These are phyloP conservation scores for Lactarius vividus DNA, from an alignment of 768 basidiomycete genomes.

Conservation along the genomic window DNA sequence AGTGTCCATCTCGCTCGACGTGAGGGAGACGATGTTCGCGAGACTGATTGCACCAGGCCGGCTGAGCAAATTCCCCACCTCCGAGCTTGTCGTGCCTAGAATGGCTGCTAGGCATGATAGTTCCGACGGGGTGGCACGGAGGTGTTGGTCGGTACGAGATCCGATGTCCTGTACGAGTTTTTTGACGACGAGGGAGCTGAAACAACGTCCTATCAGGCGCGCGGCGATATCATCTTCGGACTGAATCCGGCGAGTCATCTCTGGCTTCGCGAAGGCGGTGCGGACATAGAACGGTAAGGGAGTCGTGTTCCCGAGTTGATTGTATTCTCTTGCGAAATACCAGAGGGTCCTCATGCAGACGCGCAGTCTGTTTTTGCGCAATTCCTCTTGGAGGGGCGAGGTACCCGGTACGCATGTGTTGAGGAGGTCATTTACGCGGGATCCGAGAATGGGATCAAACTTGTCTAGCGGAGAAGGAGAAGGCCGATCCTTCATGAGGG, in stretches of 20 bases:
- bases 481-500: neutral
- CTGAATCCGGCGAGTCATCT: slow-evolving; percentile 3
- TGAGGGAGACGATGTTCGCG: too few species aligned
- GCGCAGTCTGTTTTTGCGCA: slow-evolving; percentile 7
- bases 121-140: too few species aligned
- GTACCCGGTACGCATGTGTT: neutral
- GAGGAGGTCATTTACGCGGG: slow-evolving; percentile 11
- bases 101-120: too few species aligned
- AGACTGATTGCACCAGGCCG: too few species aligned
- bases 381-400: slow-evolving; percentile 3
- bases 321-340: slow-evolving; percentile 16
- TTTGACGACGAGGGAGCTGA: neutral
- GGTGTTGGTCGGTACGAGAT: neutral
- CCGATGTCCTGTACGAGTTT: neutral
- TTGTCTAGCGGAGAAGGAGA: neutral
- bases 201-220: neutral
- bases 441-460: slow-evolving; percentile 8
- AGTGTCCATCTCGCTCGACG: too few species aligned
- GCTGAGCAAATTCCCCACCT: too few species aligned
- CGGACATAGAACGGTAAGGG: slow-evolving; percentile 9
- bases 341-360: slow-evolving; percentile 11
- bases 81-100: too few species aligned
- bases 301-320: neutral
- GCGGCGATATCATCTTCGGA: neutral
- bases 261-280: neutral